These are phyloP conservation scores for Lactifluus volemus DNA, from an alignment of 768 basidiomycete species.

Conservation along the genomic window DNA sequence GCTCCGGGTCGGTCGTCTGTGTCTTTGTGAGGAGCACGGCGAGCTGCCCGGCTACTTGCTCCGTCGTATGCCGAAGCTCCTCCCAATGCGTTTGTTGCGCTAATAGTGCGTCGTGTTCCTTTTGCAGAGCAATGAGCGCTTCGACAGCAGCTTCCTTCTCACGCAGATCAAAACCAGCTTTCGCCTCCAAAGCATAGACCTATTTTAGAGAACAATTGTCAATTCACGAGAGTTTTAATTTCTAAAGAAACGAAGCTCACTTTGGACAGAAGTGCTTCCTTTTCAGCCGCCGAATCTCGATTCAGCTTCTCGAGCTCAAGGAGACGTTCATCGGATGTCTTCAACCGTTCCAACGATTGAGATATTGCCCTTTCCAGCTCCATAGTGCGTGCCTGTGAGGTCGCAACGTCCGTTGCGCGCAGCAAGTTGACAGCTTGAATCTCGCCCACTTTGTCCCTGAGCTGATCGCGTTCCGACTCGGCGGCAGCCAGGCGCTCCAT, in stretches of 20 bases:
- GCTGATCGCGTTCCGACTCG: constrained; percentile 58
- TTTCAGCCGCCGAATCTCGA: constrained; percentile 47
- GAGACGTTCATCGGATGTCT: constrained; percentile 64
- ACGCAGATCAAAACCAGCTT: constrained; percentile 44
- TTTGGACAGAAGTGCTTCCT: constrained; percentile 48
- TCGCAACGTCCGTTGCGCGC: constrained; percentile 38
- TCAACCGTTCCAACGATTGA: constrained; percentile 60
- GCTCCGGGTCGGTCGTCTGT: constrained; percentile 60
- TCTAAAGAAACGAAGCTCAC: constrained; percentile 30
- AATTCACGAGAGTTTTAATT: no score
- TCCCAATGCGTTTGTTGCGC: constrained; percentile 73
- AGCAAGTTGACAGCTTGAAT: constrained; percentile 35
- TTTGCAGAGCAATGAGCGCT: constrained; percentile 43
- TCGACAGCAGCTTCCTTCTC: constrained; percentile 55
- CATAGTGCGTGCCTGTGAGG: constrained; percentile 41
- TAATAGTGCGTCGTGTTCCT: constrained; percentile 48
- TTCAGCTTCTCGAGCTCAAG: constrained; percentile 53
- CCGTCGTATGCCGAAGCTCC: constrained; percentile 56
- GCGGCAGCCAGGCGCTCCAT: constrained; percentile 48
- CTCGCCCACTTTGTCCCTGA: constrained; percentile 49
- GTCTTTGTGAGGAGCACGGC: constrained; percentile 41
- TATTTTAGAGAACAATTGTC: constrained; percentile 22
- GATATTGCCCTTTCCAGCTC: constrained; percentile 70
- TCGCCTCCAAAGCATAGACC: constrained; percentile 54
- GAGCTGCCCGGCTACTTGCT: constrained; percentile 68